phyloP scores from a whole-genome alignment of 306 rosid species.

The Vigna mungo region DNA sequence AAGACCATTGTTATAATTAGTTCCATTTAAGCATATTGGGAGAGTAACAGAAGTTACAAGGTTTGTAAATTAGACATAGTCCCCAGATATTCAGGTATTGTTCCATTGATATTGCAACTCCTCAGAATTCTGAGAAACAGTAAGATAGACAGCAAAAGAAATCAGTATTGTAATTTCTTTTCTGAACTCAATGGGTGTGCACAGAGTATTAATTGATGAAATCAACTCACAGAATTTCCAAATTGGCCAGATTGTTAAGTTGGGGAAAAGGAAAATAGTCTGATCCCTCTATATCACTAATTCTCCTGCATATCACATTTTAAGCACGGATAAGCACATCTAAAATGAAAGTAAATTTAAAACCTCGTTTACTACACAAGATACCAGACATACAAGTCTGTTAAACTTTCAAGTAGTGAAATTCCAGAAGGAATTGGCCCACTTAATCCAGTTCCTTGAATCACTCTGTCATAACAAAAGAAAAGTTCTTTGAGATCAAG shows the following conservation, averaged over 20 bases:
- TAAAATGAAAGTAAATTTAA: slow-evolving; percentile 2
- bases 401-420: slow-evolving; percentile 48
- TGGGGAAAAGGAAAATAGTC: slow-evolving; percentile 57
- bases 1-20: too few species aligned
- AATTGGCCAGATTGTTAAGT: slow-evolving; percentile 35
- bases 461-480: slow-evolving; percentile 49
- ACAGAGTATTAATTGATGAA: too few species aligned
- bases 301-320: slow-evolving; percentile 64
- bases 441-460: slow-evolving; percentile 78
- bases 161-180: too few species aligned
- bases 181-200: too few species aligned
- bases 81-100: slow-evolving; percentile 52
- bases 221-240: too few species aligned
- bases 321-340: slow-evolving; percentile 6
- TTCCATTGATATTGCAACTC: slow-evolving; percentile 76
- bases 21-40: too few species aligned
- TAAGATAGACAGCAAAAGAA: slow-evolving; percentile 28
- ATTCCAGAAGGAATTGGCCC: slow-evolving; percentile 80
- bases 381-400: slow-evolving; percentile 62
- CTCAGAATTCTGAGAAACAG: slow-evolving; percentile 62
- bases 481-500: too few species aligned
- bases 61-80: slow-evolving; percentile 39
- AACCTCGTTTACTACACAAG: not conserved
- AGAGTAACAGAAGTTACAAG: slow-evolving; percentile 48
- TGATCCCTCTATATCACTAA: slow-evolving; percentile 71